Evolutionary conservation across 2,329 filamentous ascomycete species (phyloP), one percentile per base, ranked within the genome.

Genomic region (Pyrenophora seminiperda): DNA sequence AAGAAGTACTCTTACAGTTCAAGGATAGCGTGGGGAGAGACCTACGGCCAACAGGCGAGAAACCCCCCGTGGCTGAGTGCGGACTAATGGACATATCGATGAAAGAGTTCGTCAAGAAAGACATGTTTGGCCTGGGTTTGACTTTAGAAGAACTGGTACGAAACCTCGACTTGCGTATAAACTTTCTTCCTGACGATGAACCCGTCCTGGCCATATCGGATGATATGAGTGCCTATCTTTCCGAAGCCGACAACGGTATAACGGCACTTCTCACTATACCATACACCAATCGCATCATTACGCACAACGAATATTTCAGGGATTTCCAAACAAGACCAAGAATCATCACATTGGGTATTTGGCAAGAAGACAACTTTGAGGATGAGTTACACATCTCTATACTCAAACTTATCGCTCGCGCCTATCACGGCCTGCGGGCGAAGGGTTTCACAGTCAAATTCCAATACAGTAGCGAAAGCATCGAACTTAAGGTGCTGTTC

Each of bases 151-250:
- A 54, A 19, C 7, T 50, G 37, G 41, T 22, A 10, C 19, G 32
- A 15, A 54, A 56, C 9, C 7, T 51, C 37, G 47, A 56, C 22
- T 27, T 56, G 37, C 32, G 37, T 4, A 31, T 54, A 20, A 43
- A 29, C 10, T 40, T 54, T 18, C 37, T 27, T 3, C 39, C 45
- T 10, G 18, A 18, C 13, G 22, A 33, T 13, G 19, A 15, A 14
- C 24, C 15, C 9, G 11, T 7, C 15, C 1, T 9, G 11, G 13
- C 7, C 14, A 29, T 19, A 9, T 14, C 13, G 13, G 11, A 10
- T 0, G 18, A n/a, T 10, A 19, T 22, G 22, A 17, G 29, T 2
- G 15, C 38, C 5, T 38, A 39, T 19, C 31, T 53, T 18, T 34
- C 27, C 10, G 20, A 17, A 4, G 40, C 45, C 0, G 15, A 45